Conservation (phyloP, 2,329 filamentous ascomycete species). For the Fusarium pseudoanthophilum region DNA sequence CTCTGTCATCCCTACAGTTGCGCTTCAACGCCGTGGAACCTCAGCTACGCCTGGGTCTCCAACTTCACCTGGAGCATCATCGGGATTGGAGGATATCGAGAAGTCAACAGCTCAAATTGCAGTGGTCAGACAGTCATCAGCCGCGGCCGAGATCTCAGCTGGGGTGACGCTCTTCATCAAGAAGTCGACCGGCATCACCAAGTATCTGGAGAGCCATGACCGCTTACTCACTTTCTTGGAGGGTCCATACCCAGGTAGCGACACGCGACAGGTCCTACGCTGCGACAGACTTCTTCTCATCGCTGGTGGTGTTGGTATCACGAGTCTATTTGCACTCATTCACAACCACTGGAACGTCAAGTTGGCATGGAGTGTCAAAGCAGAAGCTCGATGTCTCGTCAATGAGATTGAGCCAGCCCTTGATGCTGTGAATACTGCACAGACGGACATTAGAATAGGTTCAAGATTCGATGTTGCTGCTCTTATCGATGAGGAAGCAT, state of each 20-base stretch:
- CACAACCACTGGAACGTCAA: slow-evolving; percentile 21
- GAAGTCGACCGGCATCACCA: slow-evolving; percentile 7
- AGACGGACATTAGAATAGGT: neutral
- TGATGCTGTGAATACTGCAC: neutral
- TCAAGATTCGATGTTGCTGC: neutral
- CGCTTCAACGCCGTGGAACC: neutral
- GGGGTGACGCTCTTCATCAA: slow-evolving; percentile 11
- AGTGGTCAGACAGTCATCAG: neutral
- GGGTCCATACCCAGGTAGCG: neutral
- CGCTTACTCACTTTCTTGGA: slow-evolving; percentile 5
- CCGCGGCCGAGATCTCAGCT: neutral
- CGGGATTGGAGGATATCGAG: neutral
- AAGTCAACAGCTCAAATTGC: neutral
- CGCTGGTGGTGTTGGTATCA: slow-evolving; percentile 14
- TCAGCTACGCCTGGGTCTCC: neutral
- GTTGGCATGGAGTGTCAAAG: slow-evolving; percentile 6
- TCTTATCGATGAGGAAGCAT: slow-evolving; percentile 1
- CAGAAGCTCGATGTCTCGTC: slow-evolving; percentile 3
- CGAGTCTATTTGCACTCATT: neutral
- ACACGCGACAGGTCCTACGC: slow-evolving; percentile 1
- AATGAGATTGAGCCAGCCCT: slow-evolving; percentile 11
- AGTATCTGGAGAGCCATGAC: slow-evolving; percentile 9
- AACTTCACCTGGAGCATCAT: neutral
- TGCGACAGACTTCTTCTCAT: slow-evolving; percentile 17
- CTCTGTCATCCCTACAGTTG: slow-evolving; percentile 12